Conservation (phyloP, 495 filamentous ascomycete genomes). For the Daldinia bambusicola region DNA sequence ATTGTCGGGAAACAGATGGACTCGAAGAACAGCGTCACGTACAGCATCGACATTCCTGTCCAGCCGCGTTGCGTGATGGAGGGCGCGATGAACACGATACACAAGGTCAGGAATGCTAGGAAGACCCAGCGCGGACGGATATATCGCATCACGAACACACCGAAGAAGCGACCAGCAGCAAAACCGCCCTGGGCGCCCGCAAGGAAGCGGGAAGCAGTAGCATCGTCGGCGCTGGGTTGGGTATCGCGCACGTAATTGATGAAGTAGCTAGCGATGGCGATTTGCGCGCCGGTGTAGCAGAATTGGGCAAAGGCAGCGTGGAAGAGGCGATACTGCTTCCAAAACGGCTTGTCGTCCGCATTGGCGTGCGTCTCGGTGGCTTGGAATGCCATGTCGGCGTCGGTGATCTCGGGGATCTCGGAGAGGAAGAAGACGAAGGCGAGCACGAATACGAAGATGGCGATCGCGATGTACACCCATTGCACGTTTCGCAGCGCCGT, state of each 20-base stretch:
- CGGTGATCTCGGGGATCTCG: slow-evolving; percentile 76
- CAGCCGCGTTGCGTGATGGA: slow-evolving; percentile 63
- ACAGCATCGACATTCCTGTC: slow-evolving; percentile 67
- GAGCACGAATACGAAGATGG: slow-evolving; percentile 72
- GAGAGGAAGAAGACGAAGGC: slow-evolving; percentile 72
- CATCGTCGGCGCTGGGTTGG: slow-evolving; percentile 39
- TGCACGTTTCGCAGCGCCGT: slow-evolving; percentile 69
- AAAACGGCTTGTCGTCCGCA: slow-evolving; percentile 62
- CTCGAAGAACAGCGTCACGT: slow-evolving; percentile 74
- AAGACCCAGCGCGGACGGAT: slow-evolving; percentile 65
- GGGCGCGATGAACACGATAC: slow-evolving; percentile 68
- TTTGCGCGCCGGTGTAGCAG: slow-evolving; percentile 76
- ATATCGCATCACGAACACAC: slow-evolving; percentile 61
- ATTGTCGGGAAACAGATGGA: slow-evolving; percentile 76
- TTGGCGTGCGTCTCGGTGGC: slow-evolving; percentile 53
- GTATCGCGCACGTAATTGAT: slow-evolving; percentile 56
- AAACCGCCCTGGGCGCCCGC: slow-evolving; percentile 75
- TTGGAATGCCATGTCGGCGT: slow-evolving; percentile 74
- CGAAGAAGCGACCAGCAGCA: slow-evolving; percentile 72
- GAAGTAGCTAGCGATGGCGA: slow-evolving; percentile 66
- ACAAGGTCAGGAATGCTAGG: slow-evolving; percentile 57
- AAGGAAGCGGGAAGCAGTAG: slow-evolving; percentile 54
- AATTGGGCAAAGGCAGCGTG: slow-evolving; percentile 74
- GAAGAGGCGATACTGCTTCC: slow-evolving; percentile 73
- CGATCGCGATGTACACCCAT: slow-evolving; percentile 80